A percentile compares a stretch with the other conserved stretches of the same genome.
These are phyloP conservation scores for Ophidiomyces ophidiicola DNA, from an alignment of 2,329 filamentous ascomycete species.

Conservation along the genomic window DNA sequence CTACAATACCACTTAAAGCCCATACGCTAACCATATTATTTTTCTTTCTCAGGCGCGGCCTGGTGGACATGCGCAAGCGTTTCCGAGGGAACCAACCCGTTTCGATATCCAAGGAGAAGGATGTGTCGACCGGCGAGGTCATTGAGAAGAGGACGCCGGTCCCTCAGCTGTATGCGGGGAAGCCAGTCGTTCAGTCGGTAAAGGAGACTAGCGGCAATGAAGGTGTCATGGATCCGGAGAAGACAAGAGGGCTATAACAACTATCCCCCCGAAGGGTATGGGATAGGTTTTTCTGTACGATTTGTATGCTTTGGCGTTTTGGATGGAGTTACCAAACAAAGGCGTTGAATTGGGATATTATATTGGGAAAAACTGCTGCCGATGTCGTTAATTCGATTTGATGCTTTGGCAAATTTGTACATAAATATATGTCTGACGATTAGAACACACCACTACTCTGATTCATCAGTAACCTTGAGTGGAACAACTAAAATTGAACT, in stretches of 20 bases:
- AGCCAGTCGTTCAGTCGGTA: conserved; percentile 55
- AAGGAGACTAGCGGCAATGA: conserved; percentile 58
- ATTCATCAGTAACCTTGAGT: too few relatives aligned
- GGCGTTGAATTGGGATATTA: conserved; percentile 11
- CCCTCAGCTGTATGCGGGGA: conserved; percentile 68
- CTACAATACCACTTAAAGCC: too few relatives aligned
- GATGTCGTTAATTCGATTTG: background rate
- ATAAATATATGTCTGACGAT: conserved; percentile 8
- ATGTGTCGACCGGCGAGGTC: conserved; percentile 30
- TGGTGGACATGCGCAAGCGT: conserved; percentile 97
- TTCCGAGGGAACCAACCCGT: conserved; percentile 91
- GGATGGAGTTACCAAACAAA: background rate
- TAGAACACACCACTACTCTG: conserved; percentile 4
- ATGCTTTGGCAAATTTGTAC: conserved; percentile 1
- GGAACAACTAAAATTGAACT: too few relatives aligned
- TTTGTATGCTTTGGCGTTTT: conserved; percentile 6
- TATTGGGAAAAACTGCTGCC: too few relatives aligned
- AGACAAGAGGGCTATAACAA: conserved; percentile 34
- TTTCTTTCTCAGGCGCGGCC: conserved; percentile 47
- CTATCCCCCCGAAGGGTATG: too few relatives aligned
- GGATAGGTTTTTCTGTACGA: too few relatives aligned
- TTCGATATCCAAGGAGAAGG: conserved; percentile 49
- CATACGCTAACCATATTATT: background rate
- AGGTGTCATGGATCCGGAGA: conserved; percentile 37
- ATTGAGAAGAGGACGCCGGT: conserved; percentile 28